Conservation (phyloP, 1,284 basidiomycete genomes). For the Cryptococcus maquisensis region DNA sequence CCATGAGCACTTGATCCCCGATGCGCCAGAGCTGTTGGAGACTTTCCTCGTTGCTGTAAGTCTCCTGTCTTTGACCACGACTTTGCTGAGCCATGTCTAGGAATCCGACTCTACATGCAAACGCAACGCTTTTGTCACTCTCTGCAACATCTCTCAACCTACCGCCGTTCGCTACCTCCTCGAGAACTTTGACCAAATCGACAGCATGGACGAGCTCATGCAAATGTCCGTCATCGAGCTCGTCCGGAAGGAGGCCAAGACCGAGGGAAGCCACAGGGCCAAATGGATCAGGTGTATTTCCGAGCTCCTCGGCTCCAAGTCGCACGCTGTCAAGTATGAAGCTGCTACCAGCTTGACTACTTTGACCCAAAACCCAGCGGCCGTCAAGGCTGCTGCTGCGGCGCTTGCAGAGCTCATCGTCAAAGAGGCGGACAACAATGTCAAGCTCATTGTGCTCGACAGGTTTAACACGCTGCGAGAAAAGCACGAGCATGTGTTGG, state of each 20-base stretch:
- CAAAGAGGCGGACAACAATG: slow-evolving; percentile 98
- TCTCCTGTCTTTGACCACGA: not conserved
- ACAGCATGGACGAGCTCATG: slow-evolving; percentile 82
- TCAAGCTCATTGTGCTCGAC: slow-evolving; percentile 96
- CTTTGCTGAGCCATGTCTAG: slow-evolving; percentile 14
- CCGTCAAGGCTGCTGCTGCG: slow-evolving; percentile 90
- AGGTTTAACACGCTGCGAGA: slow-evolving; percentile 78
- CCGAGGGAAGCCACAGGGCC: slow-evolving; percentile 73
- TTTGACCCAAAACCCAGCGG: slow-evolving; percentile 91
- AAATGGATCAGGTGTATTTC: slow-evolving; percentile 93
- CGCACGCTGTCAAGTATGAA: slow-evolving; percentile 96
- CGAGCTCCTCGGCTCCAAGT: slow-evolving; percentile 85
- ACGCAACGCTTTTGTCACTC: slow-evolving; percentile 93
- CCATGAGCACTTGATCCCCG: slow-evolving; percentile 91
- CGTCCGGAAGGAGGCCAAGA: slow-evolving; percentile 84
- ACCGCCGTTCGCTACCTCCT: slow-evolving; percentile 90
- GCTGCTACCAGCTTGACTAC: slow-evolving; percentile 93
- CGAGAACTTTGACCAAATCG: slow-evolving; percentile 77
- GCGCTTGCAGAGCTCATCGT: slow-evolving; percentile 85
- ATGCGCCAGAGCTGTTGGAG: slow-evolving; percentile 93
- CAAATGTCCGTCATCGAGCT: slow-evolving; percentile 97
- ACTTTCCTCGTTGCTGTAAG: slow-evolving; percentile 86
- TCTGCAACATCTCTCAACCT: slow-evolving; percentile 80
- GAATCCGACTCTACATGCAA: slow-evolving; percentile 96
- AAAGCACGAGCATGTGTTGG: slow-evolving; percentile 87